phyloP scores from a whole-genome alignment of 2,329 filamentous ascomycete species.

The Coniosporium tulheliwenetii region DNA sequence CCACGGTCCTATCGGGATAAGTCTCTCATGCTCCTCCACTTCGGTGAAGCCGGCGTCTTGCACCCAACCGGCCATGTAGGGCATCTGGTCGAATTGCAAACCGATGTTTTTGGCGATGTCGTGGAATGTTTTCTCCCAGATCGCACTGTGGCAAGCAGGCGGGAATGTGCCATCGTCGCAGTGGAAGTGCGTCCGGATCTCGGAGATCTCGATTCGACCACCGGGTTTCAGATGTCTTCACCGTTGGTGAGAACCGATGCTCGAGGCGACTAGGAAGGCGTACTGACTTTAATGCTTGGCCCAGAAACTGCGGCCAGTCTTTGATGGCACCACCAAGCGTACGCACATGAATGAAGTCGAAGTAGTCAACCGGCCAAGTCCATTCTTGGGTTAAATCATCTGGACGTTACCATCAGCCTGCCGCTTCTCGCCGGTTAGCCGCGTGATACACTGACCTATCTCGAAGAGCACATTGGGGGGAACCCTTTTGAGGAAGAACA shows the following conservation, averaged over 20 bases:
- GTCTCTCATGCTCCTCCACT: slow-evolving; percentile 12
- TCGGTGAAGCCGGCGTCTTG: slow-evolving; percentile 16
- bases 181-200: no score
- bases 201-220: no score
- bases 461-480: slow-evolving; percentile 9
- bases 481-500: slow-evolving; percentile 15
- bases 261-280: no score
- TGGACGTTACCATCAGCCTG: no score
- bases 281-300: neutral
- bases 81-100: slow-evolving; percentile 1
- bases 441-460: no score
- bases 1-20: slow-evolving; percentile 17
- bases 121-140: slow-evolving; percentile 1
- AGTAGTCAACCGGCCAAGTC: slow-evolving; percentile 4
- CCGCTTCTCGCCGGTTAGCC: no score
- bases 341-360: slow-evolving; percentile 14
- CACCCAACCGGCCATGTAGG: slow-evolving; percentile 5
- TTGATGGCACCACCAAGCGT: slow-evolving; percentile 10
- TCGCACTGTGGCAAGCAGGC: no score
- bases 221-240: no score
- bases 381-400: slow-evolving; percentile 2
- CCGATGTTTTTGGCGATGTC: slow-evolving; percentile 1
- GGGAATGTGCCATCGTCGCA: no score
- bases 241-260: no score
- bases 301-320: slow-evolving; percentile 6